These are phyloP conservation scores for Leucogyrophana mollusca DNA, from an alignment of 768 basidiomycete genomes.

Conservation along the genomic window DNA sequence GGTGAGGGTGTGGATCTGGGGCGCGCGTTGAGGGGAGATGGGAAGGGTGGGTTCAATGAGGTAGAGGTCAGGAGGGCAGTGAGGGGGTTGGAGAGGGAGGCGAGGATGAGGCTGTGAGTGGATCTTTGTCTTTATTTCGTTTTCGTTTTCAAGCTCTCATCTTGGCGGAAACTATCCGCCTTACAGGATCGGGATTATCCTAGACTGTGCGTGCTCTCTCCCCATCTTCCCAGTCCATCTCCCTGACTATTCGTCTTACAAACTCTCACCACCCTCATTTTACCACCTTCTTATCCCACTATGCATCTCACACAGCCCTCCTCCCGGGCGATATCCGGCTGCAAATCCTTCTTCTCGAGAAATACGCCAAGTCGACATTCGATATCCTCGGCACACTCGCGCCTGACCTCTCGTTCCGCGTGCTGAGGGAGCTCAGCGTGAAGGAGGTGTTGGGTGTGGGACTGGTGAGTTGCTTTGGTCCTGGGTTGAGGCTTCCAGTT, in stretches of 20 bases:
- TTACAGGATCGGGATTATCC: slow-evolving; percentile 26
- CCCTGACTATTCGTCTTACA: slow-evolving; percentile 7
- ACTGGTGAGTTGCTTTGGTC: slow-evolving; percentile 22
- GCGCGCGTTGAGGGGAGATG: slow-evolving; percentile 45
- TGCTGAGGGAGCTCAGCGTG: slow-evolving; percentile 60
- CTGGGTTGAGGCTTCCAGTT: not conserved
- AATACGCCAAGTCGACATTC: slow-evolving; percentile 79
- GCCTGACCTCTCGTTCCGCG: slow-evolving; percentile 59
- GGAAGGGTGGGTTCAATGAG: slow-evolving; percentile 64
- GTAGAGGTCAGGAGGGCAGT: slow-evolving; percentile 64
- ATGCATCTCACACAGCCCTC: slow-evolving; percentile 63
- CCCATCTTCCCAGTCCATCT: not conserved
- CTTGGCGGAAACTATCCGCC: too few relatives aligned
- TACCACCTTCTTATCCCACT: slow-evolving; percentile 5
- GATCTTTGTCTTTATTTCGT: not conserved
- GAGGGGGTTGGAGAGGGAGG: slow-evolving; percentile 60
- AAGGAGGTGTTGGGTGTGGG: slow-evolving; percentile 57
- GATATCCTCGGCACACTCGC: slow-evolving; percentile 77
- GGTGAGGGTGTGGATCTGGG: slow-evolving; percentile 44
- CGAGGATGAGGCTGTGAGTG: slow-evolving; percentile 72
- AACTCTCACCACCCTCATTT: slow-evolving; percentile 7
- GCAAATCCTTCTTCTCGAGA: slow-evolving; percentile 82
- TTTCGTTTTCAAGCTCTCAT: not conserved
- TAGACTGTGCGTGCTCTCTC: slow-evolving; percentile 18
- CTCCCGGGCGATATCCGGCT: slow-evolving; percentile 83